A percentile compares a stretch with the other conserved stretches of the same genome.
Conservation (phyloP, 2,329 filamentous ascomycete species). For the Acephala macrosclerotiorum region DNA sequence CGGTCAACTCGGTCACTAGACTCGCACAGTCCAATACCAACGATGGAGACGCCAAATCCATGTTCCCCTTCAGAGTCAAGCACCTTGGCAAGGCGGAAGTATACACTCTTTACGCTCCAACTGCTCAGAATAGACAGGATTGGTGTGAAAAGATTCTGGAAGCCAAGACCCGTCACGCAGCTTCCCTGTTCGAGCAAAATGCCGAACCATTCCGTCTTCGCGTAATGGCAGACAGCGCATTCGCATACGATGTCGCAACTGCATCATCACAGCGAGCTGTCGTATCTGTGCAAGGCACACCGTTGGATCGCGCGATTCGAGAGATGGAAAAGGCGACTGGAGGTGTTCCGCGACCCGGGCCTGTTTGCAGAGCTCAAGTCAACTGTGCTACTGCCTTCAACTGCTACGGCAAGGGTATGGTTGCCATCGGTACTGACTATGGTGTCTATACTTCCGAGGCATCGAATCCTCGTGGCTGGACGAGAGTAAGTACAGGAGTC, state of each 20-base stretch:
- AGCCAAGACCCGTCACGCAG: conserved; percentile 92
- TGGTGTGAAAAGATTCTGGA: conserved; percentile 96
- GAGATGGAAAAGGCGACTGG: conserved; percentile 86
- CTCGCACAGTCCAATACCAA: conserved; percentile 55
- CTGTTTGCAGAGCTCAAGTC: conserved; percentile 84
- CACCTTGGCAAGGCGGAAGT: conserved; percentile 88
- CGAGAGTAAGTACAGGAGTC: conserved; percentile 67
- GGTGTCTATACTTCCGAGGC: conserved; percentile 91
- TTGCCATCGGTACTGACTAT: conserved; percentile 94
- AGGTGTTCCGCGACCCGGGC: conserved; percentile 71
- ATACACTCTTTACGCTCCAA: conserved; percentile 88
- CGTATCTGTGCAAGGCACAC: conserved; percentile 87
- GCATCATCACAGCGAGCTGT: conserved; percentile 65
- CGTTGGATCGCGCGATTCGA: conserved; percentile 86
- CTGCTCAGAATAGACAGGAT: conserved; percentile 76
- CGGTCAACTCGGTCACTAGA: conserved; percentile 53
- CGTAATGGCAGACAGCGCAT: conserved; percentile 91
- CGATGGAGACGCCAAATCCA: conserved; percentile 52
- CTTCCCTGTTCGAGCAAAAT: conserved; percentile 87
- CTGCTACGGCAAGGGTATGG: conserved; percentile 82
- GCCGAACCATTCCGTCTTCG: conserved; percentile 93
- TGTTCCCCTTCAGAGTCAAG: conserved; percentile 96
- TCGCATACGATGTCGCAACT: conserved; percentile 75
- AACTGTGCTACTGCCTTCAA: conserved; percentile 94
- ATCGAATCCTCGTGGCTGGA: conserved; percentile 90